A percentile compares a stretch with the other conserved stretches of the same genome.
Evolutionary conservation across 345 rosid genomes (phyloP).

Genomic region (Syzygium aromaticum): DNA sequence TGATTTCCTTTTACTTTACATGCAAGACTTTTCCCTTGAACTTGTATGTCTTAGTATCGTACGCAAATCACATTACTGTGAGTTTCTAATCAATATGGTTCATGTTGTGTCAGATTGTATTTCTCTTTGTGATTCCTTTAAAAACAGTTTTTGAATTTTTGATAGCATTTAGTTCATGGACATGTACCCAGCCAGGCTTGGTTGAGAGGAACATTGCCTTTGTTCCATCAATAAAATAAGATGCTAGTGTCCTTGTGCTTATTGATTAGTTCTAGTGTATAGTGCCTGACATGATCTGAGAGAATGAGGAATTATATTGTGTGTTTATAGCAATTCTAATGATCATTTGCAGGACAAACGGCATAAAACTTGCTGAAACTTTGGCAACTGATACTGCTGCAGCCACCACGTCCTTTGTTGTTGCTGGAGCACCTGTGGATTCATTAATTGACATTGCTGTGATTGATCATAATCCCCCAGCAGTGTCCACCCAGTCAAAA

Average conservation of each 20-base stretch:
- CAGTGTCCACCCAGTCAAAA: background rate
- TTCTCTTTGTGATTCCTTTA: background rate
- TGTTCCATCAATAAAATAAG: background rate
- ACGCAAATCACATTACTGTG: background rate
- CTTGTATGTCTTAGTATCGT: background rate
- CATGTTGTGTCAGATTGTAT: background rate
- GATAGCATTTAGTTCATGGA: background rate
- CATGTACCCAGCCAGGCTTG: background rate
- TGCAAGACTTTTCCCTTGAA: background rate
- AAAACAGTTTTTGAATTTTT: background rate
- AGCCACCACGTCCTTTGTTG: background rate
- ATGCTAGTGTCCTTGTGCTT: background rate
- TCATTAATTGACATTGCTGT: background rate
- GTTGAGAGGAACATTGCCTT: background rate
- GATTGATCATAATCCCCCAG: background rate
- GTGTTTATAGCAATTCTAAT: background rate
- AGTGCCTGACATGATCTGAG: background rate
- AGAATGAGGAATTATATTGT: background rate
- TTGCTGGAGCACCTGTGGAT: background rate
- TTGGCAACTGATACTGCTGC: conserved; percentile 13
- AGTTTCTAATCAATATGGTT: background rate
- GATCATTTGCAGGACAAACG: conserved; percentile 32
- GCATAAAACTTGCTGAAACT: conserved; percentile 33
- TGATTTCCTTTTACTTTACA: background rate
- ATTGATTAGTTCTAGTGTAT: background rate